Base-by-base conservation (phyloP, 2,329 filamentous ascomycete species). In the Colletotrichum sp. region DNA sequence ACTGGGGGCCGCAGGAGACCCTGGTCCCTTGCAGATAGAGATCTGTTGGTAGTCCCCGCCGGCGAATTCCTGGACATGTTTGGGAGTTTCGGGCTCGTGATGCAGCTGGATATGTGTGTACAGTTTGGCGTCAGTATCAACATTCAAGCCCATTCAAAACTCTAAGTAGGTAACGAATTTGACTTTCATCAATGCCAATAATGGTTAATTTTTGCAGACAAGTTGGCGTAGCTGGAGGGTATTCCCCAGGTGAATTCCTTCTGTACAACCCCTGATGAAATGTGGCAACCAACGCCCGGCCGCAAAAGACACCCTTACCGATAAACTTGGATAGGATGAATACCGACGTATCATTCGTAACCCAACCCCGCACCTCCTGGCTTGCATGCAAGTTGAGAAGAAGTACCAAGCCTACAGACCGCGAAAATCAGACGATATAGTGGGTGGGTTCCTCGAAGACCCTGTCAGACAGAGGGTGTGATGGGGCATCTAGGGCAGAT, bases 141-240 rank as follows among this genome's bases (percentile, higher is more conserved):
- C 18, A 49, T n/a, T 12, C 18, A 49, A 49, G 9, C 18, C 18
- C 18, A 3, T 12, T 49, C 39, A 49, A n/a, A 12, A 49, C 36
- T 18, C 2, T 18, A 18, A 44, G 36, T 18, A 9, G 5, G 0
- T 0, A 44, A 10, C 16, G 5, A 10, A 18, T 44, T 7, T 49
- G 39, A 49, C 36, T 49, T 49, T n/a, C 9, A 12, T 49, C 9
- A 49, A 49, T 49, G 18, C 18, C 5, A n/a, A 49, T 49, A 2
- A 49, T n/a, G 18, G 2, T 4, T 4, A 12, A 49, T n/a, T 7
- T 1, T n/a, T 5, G 18, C 1, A 49, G 8, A 1, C 39, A 12
- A 3, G 39, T 49, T 12, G 39, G 18, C 39, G 39, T 49, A 7
- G 39, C 9, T n/a, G 39, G 3, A n/a, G 18, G 9, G 2, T 49